Evolutionary conservation across 2,329 filamentous ascomycete species (phyloP).

Genomic region (Cercospora sp.): DNA sequence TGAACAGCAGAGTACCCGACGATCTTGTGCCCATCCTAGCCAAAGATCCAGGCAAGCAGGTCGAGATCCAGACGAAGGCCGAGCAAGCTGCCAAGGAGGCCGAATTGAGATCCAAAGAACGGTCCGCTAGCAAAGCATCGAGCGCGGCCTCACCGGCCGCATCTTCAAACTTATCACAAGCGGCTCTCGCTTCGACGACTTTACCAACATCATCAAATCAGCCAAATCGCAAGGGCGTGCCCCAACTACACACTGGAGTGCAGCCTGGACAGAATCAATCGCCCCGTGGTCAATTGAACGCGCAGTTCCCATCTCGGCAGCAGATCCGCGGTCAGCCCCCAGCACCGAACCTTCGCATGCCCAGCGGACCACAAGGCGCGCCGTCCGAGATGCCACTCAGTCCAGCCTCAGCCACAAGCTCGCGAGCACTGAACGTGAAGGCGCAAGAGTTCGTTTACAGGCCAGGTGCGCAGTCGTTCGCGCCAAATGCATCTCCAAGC

Average conservation of each 20-base stretch:
- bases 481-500: constrained; percentile 73
- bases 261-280: constrained; percentile 6
- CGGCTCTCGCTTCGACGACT: constrained; percentile 9
- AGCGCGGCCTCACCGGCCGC: constrained; percentile 28
- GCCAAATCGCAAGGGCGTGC: constrained; percentile 7
- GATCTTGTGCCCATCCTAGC: constrained; percentile 94
- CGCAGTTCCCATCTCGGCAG: background rate
- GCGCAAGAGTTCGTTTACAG: constrained; percentile 82
- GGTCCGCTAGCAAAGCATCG: constrained; percentile 28
- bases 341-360: constrained; percentile 66
- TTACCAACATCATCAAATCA: constrained; percentile 19
- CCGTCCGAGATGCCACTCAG: constrained; percentile 43
- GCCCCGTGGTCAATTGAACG: constrained; percentile 6
- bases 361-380: constrained; percentile 47
- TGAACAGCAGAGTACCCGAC: constrained; percentile 85
- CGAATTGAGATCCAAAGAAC: constrained; percentile 50
- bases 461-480: constrained; percentile 77
- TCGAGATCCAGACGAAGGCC: constrained; percentile 87
- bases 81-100: constrained; percentile 67
- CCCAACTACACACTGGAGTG: constrained; percentile 6
- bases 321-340: constrained; percentile 44
- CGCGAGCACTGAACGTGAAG: constrained; percentile 58
- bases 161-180: constrained; percentile 18
- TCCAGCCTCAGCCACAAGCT: constrained; percentile 51
- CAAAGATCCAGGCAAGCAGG: constrained; percentile 93